Percentiles rank a stretch among this genome's conserved stretches.
Evolutionary conservation across 2,329 filamentous ascomycete genomes (phyloP).

Genomic region (Fusarium heterosporum): DNA sequence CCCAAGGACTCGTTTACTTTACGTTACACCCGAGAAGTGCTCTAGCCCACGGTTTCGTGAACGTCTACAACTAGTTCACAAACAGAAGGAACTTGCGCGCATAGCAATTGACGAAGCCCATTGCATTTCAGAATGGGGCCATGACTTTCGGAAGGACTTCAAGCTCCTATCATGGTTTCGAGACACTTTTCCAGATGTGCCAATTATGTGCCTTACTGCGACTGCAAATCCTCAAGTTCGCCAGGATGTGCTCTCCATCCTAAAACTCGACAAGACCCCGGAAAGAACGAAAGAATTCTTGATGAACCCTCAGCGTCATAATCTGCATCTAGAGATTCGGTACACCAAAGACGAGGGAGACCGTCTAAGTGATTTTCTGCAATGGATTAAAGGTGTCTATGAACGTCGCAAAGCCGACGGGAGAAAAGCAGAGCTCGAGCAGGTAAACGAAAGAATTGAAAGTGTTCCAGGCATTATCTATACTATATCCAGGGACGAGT

Average conservation of each 20-base stretch:
- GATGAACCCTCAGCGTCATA: slow-evolving; percentile 85
- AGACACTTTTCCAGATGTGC: slow-evolving; percentile 82
- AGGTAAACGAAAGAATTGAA: slow-evolving; percentile 65
- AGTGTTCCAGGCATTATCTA: slow-evolving; percentile 84
- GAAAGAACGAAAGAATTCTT: slow-evolving; percentile 78
- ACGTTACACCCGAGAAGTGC: slow-evolving; percentile 94
- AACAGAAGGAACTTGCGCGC: slow-evolving; percentile 85
- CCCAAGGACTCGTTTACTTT: slow-evolving; percentile 83
- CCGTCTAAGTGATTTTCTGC: slow-evolving; percentile 78
- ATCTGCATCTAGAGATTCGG: slow-evolving; percentile 90
- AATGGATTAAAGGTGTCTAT: slow-evolving; percentile 81
- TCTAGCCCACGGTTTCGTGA: slow-evolving; percentile 80
- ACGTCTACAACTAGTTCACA: slow-evolving; percentile 77
- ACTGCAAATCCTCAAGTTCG: slow-evolving; percentile 87
- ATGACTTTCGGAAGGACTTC: slow-evolving; percentile 95
- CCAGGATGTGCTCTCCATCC: slow-evolving; percentile 81
- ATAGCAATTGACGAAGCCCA: slow-evolving; percentile 95
- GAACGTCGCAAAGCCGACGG: slow-evolving; percentile 71
- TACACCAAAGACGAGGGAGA: slow-evolving; percentile 83
- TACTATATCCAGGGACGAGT: slow-evolving; percentile 79
- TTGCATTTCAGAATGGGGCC: slow-evolving; percentile 98
- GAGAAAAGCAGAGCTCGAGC: slow-evolving; percentile 69
- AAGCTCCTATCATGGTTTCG: slow-evolving; percentile 89
- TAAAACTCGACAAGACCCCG: slow-evolving; percentile 71
- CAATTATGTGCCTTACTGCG: slow-evolving; percentile 92